phyloP scores from a whole-genome alignment of 2,329 filamentous ascomycete species.

The Fusarium heterosporum region DNA sequence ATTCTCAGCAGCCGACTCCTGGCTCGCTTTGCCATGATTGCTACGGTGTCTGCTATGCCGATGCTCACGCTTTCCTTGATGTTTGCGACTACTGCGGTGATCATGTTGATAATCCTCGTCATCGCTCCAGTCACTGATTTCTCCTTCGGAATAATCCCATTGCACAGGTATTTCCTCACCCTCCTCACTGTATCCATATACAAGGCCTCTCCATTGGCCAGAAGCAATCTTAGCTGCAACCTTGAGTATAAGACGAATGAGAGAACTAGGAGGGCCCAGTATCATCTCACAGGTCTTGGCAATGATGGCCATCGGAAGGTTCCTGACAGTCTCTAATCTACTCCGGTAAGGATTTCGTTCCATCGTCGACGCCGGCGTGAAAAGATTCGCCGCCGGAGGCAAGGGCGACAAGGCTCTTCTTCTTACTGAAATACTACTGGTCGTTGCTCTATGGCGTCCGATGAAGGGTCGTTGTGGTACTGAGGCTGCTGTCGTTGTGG shows the following conservation, averaged over 20 bases:
- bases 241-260: conserved; percentile 82
- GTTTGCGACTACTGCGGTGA: conserved; percentile 20
- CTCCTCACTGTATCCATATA: conserved; percentile 65
- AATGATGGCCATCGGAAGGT: conserved; percentile 67
- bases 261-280: conserved; percentile 81
- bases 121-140: conserved; percentile 66
- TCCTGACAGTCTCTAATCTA: conserved; percentile 42
- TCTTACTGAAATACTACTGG: conserved; percentile 45
- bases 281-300: conserved; percentile 82
- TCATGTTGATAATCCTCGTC: conserved; percentile 58
- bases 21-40: neutral
- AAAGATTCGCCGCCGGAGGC: conserved; percentile 74
- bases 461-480: conserved; percentile 27
- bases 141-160: conserved; percentile 72
- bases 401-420: conserved; percentile 72
- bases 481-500: conserved; percentile 4
- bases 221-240: conserved; percentile 81
- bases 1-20: conserved; percentile 6
- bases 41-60: conserved; percentile 26
- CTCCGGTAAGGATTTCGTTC: conserved; percentile 41
- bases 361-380: conserved; percentile 60
- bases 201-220: conserved; percentile 71
- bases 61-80: conserved; percentile 21
- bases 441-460: conserved; percentile 43
- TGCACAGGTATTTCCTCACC: conserved; percentile 67